These are phyloP conservation scores for Rhododendron simsii DNA, from an alignment of 148 eudicot species.

Conservation along the genomic window DNA sequence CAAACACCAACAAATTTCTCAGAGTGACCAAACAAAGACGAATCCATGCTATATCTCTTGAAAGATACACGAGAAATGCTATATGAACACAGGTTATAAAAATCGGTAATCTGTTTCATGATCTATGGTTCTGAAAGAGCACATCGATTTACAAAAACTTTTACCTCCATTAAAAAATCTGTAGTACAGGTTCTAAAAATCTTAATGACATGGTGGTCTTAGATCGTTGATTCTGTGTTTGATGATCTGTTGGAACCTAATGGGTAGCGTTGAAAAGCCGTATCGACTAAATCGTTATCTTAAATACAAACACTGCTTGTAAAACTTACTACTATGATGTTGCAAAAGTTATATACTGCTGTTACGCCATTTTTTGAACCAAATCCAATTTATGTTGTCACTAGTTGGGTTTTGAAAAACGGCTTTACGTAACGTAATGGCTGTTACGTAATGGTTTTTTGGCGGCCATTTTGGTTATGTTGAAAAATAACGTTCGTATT, in stretches of 20 bases:
- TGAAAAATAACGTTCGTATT: too few relatives aligned
- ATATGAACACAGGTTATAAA: not conserved
- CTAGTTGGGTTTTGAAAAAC: too few relatives aligned
- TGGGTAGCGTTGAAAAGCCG: not conserved
- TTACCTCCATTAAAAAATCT: not conserved
- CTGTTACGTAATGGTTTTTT: too few relatives aligned
- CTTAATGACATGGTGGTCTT: not conserved
- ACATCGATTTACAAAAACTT: not conserved
- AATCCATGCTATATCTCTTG: not conserved
- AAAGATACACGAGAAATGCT: not conserved
- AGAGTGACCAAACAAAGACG: not conserved
- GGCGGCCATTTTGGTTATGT: too few relatives aligned
- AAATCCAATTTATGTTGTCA: too few relatives aligned
- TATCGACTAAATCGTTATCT: not conserved
- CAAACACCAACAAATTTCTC: not conserved
- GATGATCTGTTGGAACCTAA: not conserved
- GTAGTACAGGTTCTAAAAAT: not conserved
- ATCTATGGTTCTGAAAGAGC: not conserved
- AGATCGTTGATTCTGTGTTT: not conserved
- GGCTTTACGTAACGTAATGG: too few relatives aligned
- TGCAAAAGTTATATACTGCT: not conserved
- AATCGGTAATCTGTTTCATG: not conserved
- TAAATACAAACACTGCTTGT: not conserved
- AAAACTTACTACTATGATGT: not conserved
- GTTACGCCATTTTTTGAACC: too few relatives aligned